Percentiles rank a stretch among this genome's conserved stretches.
Evolutionary conservation across 2,329 filamentous ascomycete genomes (phyloP).

Genomic region (Fusarium marasasianum): DNA sequence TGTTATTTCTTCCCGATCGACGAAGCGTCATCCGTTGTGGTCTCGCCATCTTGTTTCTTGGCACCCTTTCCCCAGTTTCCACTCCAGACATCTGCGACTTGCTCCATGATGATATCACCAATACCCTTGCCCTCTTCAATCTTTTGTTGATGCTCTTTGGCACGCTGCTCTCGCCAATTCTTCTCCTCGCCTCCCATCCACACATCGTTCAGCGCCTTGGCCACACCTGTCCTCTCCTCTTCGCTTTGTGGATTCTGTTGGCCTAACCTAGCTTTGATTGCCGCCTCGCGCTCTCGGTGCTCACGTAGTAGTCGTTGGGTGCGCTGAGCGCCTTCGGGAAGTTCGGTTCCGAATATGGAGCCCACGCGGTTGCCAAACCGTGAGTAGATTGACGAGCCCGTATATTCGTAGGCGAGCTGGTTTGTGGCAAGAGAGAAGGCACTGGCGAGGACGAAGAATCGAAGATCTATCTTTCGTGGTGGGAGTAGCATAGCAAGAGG

Average conservation of each 20-base stretch:
- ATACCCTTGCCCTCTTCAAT: constrained; percentile 65
- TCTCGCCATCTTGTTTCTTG: constrained; percentile 44
- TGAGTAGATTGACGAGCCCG: constrained; percentile 60
- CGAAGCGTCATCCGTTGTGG: constrained; percentile 15
- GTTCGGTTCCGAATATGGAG: constrained; percentile 60
- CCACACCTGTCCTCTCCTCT: constrained; percentile 46
- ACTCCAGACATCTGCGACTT: constrained; percentile 64
- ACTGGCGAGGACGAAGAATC: constrained; percentile 59
- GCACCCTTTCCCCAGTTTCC: constrained; percentile 48
- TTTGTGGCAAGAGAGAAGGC: constrained; percentile 63
- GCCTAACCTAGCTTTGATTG: constrained; percentile 36
- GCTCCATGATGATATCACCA: constrained; percentile 65
- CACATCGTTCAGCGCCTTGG: constrained; percentile 55
- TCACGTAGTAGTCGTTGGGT: constrained; percentile 59
- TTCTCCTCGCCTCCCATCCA: constrained; percentile 69
- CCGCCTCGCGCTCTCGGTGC: constrained; percentile 54
- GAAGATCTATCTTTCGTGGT: constrained; percentile 61
- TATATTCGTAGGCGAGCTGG: constrained; percentile 66
- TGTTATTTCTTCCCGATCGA: constrained; percentile 37
- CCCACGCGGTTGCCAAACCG: constrained; percentile 57
- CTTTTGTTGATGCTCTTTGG: constrained; percentile 61
- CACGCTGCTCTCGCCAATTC: constrained; percentile 63
- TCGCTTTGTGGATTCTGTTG: constrained; percentile 25
- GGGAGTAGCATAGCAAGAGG: constrained; percentile 61
- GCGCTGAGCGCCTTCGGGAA: constrained; percentile 64